Evolutionary conservation across 108 stramenopile species (phyloP), one percentile per base, ranked within the genome.

Genomic region (Schizochytrium sp.): DNA sequence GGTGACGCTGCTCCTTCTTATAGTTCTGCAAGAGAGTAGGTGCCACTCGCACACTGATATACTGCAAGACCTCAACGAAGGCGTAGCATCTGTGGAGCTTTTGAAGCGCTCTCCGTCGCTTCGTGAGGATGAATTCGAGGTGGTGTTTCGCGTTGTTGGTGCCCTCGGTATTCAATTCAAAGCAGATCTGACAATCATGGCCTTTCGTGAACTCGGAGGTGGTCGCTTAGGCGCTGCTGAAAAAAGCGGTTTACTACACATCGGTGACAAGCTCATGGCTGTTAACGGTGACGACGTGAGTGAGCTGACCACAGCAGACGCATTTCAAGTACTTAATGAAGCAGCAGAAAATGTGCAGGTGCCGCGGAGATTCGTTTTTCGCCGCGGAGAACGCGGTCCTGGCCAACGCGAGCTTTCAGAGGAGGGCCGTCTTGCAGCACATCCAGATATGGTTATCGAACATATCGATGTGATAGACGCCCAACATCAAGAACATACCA

Each of bases 91-190:
- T 28, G 28, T 28, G 28, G 28, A 28, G 28, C 28, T 28, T 28
- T 28, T 28, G 28, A 28, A 28, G 28, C 28, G 28, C 28, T 28
- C 28, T 28, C 28, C 28, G 28, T 28, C 28, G 28, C 28, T 28
- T 28, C 28, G 28, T 28, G n/a, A 69, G 41, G 64, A 69, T 69
- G 64, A 5, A 38, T 42, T 69, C 12, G 64, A 69, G 64, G 64
- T 69, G 41, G 44, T 69, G 7, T 69, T 69, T 15, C 64, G 64
- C 64, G 64, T 69, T 5, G 17, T 42, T 8, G 73, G 73, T 10
- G 50, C 73, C 8, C 73, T 83, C 28, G 73, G 73, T n/a, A 49
- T 83, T 4, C 73, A 83, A 40, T 83, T 83, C 73, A 55, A 83
- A 53, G 73, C 28, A 28, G 50, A 83, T 28, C 53, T 83, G 73